These are phyloP conservation scores for Delonix regia DNA, from an alignment of 306 rosid genomes.

Conservation along the genomic window DNA sequence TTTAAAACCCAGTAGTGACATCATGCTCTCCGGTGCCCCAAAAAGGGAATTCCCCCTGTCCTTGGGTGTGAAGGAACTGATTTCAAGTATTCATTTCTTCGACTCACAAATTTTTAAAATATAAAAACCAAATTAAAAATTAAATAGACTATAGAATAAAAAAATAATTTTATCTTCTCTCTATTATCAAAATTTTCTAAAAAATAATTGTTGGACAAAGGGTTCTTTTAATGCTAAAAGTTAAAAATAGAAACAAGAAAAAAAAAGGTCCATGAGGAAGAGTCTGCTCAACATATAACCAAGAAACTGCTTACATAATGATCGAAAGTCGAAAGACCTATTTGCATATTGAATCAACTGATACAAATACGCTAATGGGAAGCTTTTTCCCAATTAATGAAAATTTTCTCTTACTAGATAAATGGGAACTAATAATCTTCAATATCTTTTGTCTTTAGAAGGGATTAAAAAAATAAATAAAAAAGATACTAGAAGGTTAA, in stretches of 20 bases:
- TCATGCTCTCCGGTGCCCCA: too few relatives aligned
- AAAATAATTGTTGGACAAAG: not conserved
- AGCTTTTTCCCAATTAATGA: slow-evolving; percentile 21
- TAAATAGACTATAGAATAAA: too few relatives aligned
- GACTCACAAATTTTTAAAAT: too few relatives aligned
- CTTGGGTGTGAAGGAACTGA: too few relatives aligned
- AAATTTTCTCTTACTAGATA: slow-evolving; percentile 12
- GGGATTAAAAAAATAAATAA: not conserved
- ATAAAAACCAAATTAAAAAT: too few relatives aligned
- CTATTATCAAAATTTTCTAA: too few relatives aligned
- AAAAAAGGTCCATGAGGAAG: not conserved
- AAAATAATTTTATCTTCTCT: too few relatives aligned
- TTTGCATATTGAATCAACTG: slow-evolving; percentile 9
- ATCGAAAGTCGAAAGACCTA: slow-evolving; percentile 5
- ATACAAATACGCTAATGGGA: slow-evolving; percentile 18
- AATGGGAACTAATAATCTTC: slow-evolving; percentile 27
- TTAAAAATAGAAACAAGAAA: too few relatives aligned
- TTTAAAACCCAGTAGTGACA: too few relatives aligned
- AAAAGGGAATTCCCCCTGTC: too few relatives aligned
- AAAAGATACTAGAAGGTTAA: slow-evolving; percentile 17
- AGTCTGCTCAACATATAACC: not conserved
- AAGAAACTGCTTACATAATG: not conserved
- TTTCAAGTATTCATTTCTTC: too few relatives aligned
- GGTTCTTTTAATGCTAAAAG: not conserved
- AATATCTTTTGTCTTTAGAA: slow-evolving; percentile 27